phyloP scores from a whole-genome alignment of 371 early-diverging fungal genomes.

The Apophysomyces sp. region DNA sequence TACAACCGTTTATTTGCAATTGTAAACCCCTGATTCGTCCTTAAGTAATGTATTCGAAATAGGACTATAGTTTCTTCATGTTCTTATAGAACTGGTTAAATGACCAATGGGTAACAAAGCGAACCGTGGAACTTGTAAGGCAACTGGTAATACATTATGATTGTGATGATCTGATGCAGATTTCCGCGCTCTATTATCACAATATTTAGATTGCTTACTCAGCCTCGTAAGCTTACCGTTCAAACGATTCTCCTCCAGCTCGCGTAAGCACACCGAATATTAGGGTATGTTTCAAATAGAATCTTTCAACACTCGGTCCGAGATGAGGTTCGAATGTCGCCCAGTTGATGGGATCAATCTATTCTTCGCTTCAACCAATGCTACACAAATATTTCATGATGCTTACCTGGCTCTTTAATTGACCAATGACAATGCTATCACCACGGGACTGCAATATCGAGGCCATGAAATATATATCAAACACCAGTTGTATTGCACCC shows the following conservation, averaged over 20 bases:
- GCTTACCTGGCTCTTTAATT: conserved; percentile 24
- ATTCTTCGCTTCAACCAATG: neutral
- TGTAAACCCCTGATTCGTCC: neutral
- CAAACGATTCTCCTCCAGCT: conserved; percentile 37
- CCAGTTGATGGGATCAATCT: conserved; percentile 64
- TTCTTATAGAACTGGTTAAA: conserved; percentile 14
- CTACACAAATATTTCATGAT: neutral
- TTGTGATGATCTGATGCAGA: conserved; percentile 28
- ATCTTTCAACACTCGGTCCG: conserved; percentile 42
- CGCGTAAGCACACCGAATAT: conserved; percentile 49
- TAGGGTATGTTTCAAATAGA: conserved; percentile 45
- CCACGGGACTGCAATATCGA: conserved; percentile 27
- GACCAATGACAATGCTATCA: conserved; percentile 5
- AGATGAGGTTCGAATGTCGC: conserved; percentile 49
- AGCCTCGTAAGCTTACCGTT: conserved; percentile 29
- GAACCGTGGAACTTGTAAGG: conserved; percentile 48
- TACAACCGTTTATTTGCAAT: neutral
- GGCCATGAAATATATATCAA: conserved; percentile 50
- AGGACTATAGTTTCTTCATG: neutral
- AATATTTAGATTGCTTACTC: neutral
- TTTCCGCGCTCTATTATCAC: conserved; percentile 6
- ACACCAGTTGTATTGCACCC: conserved; percentile 53
- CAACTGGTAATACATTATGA: conserved; percentile 52
- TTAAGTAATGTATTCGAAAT: conserved; percentile 1
- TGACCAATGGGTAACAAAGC: conserved; percentile 59